These are phyloP conservation scores for Gaeumannomyces sp. DNA, from an alignment of 2,329 filamentous ascomycete species.

Conservation along the genomic window DNA sequence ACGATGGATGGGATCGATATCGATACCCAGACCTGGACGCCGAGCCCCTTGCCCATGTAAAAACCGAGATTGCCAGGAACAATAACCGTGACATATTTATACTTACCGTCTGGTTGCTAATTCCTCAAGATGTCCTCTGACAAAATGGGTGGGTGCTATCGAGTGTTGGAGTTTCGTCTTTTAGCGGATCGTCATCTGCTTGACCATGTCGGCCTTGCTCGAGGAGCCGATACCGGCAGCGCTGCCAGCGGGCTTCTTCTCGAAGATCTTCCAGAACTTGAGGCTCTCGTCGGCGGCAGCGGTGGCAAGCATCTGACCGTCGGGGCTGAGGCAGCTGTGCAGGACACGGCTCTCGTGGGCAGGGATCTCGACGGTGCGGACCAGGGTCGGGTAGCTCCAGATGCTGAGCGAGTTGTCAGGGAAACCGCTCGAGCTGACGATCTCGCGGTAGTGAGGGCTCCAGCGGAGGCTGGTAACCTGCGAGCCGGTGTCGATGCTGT, in stretches of 20 bases:
- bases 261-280: slow-evolving; percentile 99
- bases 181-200: slow-evolving; percentile 93
- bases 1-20: slow-evolving; percentile 17
- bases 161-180: slow-evolving; percentile 12
- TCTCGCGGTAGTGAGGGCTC: slow-evolving; percentile 96
- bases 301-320: slow-evolving; percentile 96
- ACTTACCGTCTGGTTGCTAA: slow-evolving; percentile 36
- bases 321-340: slow-evolving; percentile 93
- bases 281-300: slow-evolving; percentile 93
- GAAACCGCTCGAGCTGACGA: slow-evolving; percentile 95
- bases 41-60: slow-evolving; percentile 30
- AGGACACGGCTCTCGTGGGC: slow-evolving; percentile 95
- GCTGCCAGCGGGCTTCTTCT: slow-evolving; percentile 83
- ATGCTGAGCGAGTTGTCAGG: slow-evolving; percentile 99
- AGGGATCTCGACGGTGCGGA: slow-evolving; percentile 96
- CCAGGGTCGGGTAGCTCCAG: slow-evolving; percentile 96
- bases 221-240: slow-evolving; percentile 60
- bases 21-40: neutral
- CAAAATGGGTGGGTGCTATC: slow-evolving; percentile 3
- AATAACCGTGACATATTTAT: slow-evolving; percentile 23
- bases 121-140: slow-evolving; percentile 17
- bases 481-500: slow-evolving; percentile 97
- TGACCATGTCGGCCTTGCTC: slow-evolving; percentile 77
- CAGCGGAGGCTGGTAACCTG: slow-evolving; percentile 95
- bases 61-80: slow-evolving; percentile 31